Percentiles rank a stretch among this genome's conserved stretches.
phyloP scores from a whole-genome alignment of 345 rosid genomes.

The Lagerstroemia speciosa region DNA sequence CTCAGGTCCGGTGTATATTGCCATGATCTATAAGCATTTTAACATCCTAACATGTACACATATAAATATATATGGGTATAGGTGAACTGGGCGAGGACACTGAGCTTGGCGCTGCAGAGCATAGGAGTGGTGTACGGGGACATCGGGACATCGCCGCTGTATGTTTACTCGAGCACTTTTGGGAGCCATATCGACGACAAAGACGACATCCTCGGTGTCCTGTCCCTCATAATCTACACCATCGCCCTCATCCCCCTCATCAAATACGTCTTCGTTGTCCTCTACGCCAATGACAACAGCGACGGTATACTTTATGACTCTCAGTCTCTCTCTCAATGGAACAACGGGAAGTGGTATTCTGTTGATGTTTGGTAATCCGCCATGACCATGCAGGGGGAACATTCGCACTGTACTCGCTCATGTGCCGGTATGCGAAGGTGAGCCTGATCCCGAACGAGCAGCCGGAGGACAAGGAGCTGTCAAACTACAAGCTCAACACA shows the following conservation, averaged over 20 bases:
- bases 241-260: constrained; percentile 39
- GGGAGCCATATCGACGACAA: constrained; percentile 24
- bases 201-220: constrained; percentile 49
- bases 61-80: constrained; percentile 2
- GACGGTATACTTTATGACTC: too few relatives aligned
- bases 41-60: too few relatives aligned
- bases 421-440: constrained; percentile 44
- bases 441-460: constrained; percentile 57
- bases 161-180: constrained; percentile 56
- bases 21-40: too few relatives aligned
- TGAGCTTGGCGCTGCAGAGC: constrained; percentile 65
- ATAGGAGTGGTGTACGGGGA: constrained; percentile 71
- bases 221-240: constrained; percentile 68
- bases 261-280: constrained; percentile 64
- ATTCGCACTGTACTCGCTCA: constrained; percentile 65
- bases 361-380: too few relatives aligned
- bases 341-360: too few relatives aligned
- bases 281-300: constrained; percentile 71
- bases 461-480: constrained; percentile 53
- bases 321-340: too few relatives aligned
- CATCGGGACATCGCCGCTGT: constrained; percentile 74
- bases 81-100: constrained; percentile 40
- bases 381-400: constrained; percentile 56
- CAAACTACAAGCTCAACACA: constrained; percentile 49
- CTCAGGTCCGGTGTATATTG: too few relatives aligned